Evolutionary conservation across 768 basidiomycete species (phyloP).

Genomic region (Auricularia auricula-judae): DNA sequence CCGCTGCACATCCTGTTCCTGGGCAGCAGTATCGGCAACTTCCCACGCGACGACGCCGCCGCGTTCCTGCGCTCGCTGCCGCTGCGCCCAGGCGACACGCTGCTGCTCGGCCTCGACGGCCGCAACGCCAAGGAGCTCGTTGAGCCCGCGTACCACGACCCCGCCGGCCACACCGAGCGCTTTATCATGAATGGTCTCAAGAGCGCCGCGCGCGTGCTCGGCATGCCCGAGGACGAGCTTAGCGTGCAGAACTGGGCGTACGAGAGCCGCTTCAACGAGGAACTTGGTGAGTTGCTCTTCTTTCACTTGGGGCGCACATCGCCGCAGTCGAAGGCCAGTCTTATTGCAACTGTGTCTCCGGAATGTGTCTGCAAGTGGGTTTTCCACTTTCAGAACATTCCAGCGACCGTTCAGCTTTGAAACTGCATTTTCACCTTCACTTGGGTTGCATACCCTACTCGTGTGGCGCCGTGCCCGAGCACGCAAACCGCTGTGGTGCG

Average conservation of each 20-base stretch:
- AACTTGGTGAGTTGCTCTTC: no score
- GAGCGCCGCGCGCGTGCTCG: slow-evolving; percentile 56
- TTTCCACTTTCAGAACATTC: no score
- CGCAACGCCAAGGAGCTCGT: slow-evolving; percentile 59
- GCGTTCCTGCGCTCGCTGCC: slow-evolving; percentile 72
- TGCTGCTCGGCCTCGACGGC: slow-evolving; percentile 87
- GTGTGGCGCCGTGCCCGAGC: no score
- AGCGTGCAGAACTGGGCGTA: slow-evolving; percentile 68
- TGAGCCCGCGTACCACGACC: slow-evolving; percentile 81
- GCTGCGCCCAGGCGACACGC: slow-evolving; percentile 68
- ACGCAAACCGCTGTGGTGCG: no score
- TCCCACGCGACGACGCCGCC: slow-evolving; percentile 54
- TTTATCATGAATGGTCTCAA: slow-evolving; percentile 85
- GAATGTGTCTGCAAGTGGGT: no score
- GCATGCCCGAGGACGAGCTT: slow-evolving; percentile 48
- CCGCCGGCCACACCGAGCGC: slow-evolving; percentile 51
- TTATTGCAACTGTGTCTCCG: no score
- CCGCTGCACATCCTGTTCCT: slow-evolving; percentile 83
- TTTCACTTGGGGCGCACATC: no score
- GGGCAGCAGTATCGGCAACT: slow-evolving; percentile 89
- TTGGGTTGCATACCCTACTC: no score
- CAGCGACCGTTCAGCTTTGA: no score
- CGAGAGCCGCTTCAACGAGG: slow-evolving; percentile 44
- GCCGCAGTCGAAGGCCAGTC: no score
- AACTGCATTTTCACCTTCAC: no score